These are phyloP conservation scores for Breviolum minutum DNA, from an alignment of 73 alveolate species.

Conservation along the genomic window DNA sequence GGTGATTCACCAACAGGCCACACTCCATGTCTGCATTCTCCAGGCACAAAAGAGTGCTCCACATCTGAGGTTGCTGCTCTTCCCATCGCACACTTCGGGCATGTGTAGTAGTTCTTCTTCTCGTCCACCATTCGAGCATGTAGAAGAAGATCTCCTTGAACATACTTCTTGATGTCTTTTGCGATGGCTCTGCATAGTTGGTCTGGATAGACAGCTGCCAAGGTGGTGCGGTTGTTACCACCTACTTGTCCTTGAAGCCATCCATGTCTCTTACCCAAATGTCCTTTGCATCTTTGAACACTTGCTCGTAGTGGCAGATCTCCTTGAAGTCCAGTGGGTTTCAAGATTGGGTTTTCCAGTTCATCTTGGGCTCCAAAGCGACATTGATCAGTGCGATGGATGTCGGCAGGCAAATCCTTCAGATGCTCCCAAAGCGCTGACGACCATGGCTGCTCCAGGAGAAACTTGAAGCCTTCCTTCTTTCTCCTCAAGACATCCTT, in stretches of 20 bases:
- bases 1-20: not conserved
- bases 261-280: not conserved
- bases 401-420: not conserved
- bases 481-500: not conserved
- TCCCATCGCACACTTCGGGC: not conserved
- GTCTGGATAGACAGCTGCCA: not conserved
- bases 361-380: not conserved
- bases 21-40: not conserved
- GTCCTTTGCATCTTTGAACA: not conserved
- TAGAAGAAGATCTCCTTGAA: too few relatives aligned
- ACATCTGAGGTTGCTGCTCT: not conserved
- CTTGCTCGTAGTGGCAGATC: not conserved
- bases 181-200: not conserved
- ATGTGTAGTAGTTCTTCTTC: not conserved
- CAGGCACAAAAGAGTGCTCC: not conserved
- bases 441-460: not conserved
- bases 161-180: not conserved
- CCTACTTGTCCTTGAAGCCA: not conserved
- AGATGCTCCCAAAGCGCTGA: not conserved
- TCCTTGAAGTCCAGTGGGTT: not conserved
- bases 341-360: not conserved
- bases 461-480: too few relatives aligned
- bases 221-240: not conserved
- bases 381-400: constrained; percentile 8
- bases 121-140: not conserved